A percentile compares a stretch with the other conserved stretches of the same genome.
Evolutionary conservation across 2,329 filamentous ascomycete species (phyloP).

Genomic region (Ambrosiella xylebori): DNA sequence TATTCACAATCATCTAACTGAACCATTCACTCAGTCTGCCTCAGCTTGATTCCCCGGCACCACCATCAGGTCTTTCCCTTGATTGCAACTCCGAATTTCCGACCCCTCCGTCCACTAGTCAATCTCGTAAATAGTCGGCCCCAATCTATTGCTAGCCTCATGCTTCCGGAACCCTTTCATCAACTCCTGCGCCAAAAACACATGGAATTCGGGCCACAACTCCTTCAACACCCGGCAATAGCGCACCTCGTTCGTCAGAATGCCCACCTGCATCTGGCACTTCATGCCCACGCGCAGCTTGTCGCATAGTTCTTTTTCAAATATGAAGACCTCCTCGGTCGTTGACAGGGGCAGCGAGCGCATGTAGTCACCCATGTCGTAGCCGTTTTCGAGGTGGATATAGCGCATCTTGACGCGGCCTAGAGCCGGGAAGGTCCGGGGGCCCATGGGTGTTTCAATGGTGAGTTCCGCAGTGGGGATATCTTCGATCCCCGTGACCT

Average conservation of each 20-base stretch:
- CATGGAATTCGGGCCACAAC: slow-evolving; percentile 45
- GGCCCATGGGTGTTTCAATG: neutral
- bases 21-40: neutral
- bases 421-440: slow-evolving; percentile 1
- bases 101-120: neutral
- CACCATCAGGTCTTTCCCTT: neutral
- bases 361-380: slow-evolving; percentile 20
- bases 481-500: slow-evolving; percentile 5
- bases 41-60: neutral
- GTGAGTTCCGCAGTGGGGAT: neutral
- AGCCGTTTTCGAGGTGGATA: slow-evolving; percentile 31
- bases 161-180: slow-evolving; percentile 27
- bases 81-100: neutral
- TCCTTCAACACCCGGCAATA: slow-evolving; percentile 45
- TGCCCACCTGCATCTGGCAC: slow-evolving; percentile 35
- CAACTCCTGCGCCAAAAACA: slow-evolving; percentile 48
- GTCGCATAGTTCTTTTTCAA: slow-evolving; percentile 41
- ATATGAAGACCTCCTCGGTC: slow-evolving; percentile 32
- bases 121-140: neutral
- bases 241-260: slow-evolving; percentile 42
- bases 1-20: neutral
- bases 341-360: slow-evolving; percentile 1
- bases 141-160: neutral
- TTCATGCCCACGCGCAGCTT: slow-evolving; percentile 50
- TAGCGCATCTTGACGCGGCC: slow-evolving; percentile 14